A percentile compares a stretch with the other conserved stretches of the same genome.
phyloP scores from a whole-genome alignment of 1,139 yeast species.

The Wickerhamomyces sp. region DNA sequence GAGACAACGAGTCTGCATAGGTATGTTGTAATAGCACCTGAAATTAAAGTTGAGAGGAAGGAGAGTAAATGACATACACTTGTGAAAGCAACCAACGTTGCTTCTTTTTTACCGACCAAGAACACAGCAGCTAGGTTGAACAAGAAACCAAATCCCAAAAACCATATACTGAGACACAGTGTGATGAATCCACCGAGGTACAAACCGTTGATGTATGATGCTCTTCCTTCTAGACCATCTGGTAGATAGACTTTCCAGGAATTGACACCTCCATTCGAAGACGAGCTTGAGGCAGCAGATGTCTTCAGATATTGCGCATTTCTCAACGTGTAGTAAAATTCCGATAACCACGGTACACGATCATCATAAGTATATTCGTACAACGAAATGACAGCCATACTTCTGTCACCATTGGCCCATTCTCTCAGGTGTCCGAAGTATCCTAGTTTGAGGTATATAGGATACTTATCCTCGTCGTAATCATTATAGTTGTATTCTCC shows the following conservation, averaged over 20 bases:
- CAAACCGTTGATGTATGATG: neutral
- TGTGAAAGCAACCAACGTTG: neutral
- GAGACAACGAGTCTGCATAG: neutral
- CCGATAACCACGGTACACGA: neutral
- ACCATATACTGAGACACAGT: neutral
- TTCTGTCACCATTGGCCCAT: neutral
- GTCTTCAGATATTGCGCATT: neutral
- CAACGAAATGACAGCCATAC: neutral
- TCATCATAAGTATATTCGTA: neutral
- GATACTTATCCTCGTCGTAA: neutral
- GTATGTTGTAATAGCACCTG: slow-evolving; percentile 1
- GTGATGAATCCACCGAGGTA: neutral
- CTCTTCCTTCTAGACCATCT: neutral
- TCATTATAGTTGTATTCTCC: neutral
- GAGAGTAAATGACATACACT: neutral
- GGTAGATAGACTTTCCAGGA: neutral
- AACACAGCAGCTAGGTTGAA: neutral
- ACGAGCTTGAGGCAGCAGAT: neutral
- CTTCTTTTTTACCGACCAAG: neutral
- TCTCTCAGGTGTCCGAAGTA: neutral
- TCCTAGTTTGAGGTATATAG: neutral
- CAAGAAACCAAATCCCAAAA: neutral
- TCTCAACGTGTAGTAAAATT: neutral
- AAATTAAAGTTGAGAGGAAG: neutral
- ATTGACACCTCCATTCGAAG: neutral